Evolutionary conservation across 257 asterid species (phyloP).

Genomic region (Lantana camara): DNA sequence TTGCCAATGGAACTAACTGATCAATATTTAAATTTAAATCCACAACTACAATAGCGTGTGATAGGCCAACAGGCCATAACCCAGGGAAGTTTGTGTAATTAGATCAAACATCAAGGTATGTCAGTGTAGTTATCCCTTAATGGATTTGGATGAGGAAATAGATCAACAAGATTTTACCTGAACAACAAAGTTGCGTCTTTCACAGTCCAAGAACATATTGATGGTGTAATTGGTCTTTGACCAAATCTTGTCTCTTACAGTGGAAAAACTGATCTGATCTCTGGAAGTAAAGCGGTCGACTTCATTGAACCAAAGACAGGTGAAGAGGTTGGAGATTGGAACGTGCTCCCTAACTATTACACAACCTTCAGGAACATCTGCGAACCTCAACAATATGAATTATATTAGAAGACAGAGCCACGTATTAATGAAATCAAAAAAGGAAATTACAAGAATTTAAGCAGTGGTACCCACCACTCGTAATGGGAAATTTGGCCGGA

Average conservation of each 20-base stretch:
- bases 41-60: too few relatives aligned
- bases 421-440: not conserved
- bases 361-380: slow-evolving; percentile 99
- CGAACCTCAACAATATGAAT: slow-evolving; percentile 15
- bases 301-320: slow-evolving; percentile 95
- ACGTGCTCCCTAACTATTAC: slow-evolving; percentile 83
- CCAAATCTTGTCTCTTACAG: slow-evolving; percentile 79
- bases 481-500: slow-evolving; percentile 69
- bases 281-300: slow-evolving; percentile 93
- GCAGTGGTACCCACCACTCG: slow-evolving; percentile 65
- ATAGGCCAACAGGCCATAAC: too few relatives aligned
- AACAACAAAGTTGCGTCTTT: slow-evolving; percentile 84
- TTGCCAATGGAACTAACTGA: too few relatives aligned
- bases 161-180: slow-evolving; percentile 56
- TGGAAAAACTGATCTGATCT: slow-evolving; percentile 93
- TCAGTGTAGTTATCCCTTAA: not conserved
- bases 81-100: too few relatives aligned
- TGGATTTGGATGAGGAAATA: not conserved
- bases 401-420: not conserved
- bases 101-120: not conserved
- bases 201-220: slow-evolving; percentile 92
- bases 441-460: not conserved
- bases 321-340: slow-evolving; percentile 85
- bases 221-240: slow-evolving; percentile 77
- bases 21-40: too few relatives aligned